Evolutionary conservation across 306 rosid species (phyloP).

Genomic region (Rosa chinensis): DNA sequence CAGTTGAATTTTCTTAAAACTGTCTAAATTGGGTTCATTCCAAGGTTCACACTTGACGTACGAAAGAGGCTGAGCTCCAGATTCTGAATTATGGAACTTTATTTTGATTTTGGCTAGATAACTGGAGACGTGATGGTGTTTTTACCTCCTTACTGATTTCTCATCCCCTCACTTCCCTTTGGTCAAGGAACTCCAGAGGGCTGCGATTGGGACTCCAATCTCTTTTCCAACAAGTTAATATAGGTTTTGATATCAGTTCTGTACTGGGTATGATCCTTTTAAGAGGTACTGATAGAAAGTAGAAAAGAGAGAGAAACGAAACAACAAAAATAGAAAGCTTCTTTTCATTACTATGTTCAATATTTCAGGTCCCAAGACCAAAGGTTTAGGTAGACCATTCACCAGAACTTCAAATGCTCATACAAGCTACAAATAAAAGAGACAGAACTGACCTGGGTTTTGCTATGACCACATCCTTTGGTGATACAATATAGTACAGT

Average conservation of each 20-base stretch:
- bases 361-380: background rate
- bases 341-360: background rate
- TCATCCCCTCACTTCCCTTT: background rate
- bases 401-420: background rate
- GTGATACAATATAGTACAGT: conserved; percentile 89
- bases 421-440: conserved; percentile 10
- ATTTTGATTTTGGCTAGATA: background rate
- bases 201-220: background rate
- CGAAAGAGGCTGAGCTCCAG: background rate
- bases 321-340: background rate
- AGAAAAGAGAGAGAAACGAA: background rate
- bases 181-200: background rate
- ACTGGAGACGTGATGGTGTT: background rate
- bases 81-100: background rate
- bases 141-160: background rate
- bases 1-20: background rate
- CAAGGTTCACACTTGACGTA: background rate
- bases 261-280: background rate
- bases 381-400: background rate
- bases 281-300: background rate
- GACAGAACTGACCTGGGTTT: conserved; percentile 76
- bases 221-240: background rate
- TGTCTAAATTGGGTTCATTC: background rate
- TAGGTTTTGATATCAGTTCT: background rate
- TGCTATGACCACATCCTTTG: conserved; percentile 94